phyloP scores from a whole-genome alignment of 2,329 filamentous ascomycete species.

The Cordyceps farinosa region DNA sequence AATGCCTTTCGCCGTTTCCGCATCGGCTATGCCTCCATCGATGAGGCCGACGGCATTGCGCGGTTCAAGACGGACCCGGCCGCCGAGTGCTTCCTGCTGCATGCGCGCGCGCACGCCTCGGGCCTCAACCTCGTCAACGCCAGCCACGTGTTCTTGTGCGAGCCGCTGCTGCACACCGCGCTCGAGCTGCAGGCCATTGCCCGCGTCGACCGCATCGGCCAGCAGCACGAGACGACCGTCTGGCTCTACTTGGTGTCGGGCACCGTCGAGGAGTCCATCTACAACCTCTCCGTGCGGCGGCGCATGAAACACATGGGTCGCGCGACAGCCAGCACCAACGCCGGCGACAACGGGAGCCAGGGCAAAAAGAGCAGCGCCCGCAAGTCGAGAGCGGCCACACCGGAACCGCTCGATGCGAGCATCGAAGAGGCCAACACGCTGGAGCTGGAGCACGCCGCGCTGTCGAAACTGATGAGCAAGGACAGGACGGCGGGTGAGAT shows the following conservation, averaged over 20 bases:
- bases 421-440: constrained; percentile 82
- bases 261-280: constrained; percentile 89
- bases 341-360: constrained; percentile 14
- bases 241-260: constrained; percentile 93
- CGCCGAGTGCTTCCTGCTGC: constrained; percentile 80
- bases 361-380: constrained; percentile 25
- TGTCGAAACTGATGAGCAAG: constrained; percentile 68
- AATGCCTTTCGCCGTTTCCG: constrained; percentile 67
- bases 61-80: constrained; percentile 72
- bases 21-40: constrained; percentile 71
- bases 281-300: constrained; percentile 76
- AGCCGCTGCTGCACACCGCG: constrained; percentile 88
- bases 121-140: constrained; percentile 91
- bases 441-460: constrained; percentile 70
- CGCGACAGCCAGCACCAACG: constrained; percentile 23
- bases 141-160: constrained; percentile 90
- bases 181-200: constrained; percentile 94
- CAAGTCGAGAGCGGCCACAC: constrained; percentile 39
- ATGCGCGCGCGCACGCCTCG: constrained; percentile 82
- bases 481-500: constrained; percentile 72
- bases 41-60: constrained; percentile 64
- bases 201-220: constrained; percentile 90
- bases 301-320: constrained; percentile 72
- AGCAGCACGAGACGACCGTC: constrained; percentile 81
- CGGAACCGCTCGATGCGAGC: constrained; percentile 53